Base-by-base conservation (phyloP, 306 rosid species). In the Pterocarpus macrocarpus region DNA sequence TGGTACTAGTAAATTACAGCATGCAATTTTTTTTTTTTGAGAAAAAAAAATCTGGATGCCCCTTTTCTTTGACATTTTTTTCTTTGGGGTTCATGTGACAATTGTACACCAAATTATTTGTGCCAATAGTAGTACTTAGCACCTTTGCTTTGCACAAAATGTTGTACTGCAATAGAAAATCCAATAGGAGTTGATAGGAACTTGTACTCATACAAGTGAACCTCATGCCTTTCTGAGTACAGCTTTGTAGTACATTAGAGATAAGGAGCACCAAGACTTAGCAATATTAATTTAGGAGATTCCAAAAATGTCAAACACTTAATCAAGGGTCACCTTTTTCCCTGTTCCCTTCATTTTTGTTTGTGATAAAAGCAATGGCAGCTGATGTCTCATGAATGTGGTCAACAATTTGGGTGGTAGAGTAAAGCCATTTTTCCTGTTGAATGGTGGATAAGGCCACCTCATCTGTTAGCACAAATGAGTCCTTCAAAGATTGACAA, bases 361-460 rank as follows among this genome's bases (percentile, higher is more conserved):
- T 30, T 65, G 43, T 44, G 76, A 67, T 13, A 14, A 79, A 71
- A 79, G 50, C 55, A 45, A 47, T 44, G 2, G 2, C 11, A 7
- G 67, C 1, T 70, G 11, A 17, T 36, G 12, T 59, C 32, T 64
- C 33, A 55, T 67, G 58, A 69, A 83, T 62, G 16, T 62, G 71
- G 75, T 79, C 75, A 78, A 84, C 63, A 80, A 82, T 45, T 15
- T 39, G 67, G 30, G 52, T 55, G 69, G 12, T 17, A 71, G 45
- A 59, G 41, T 1, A 57, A 56, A 68, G 45, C 13, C 43, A 4
- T 43, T 77, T 53, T 56, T 55, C 2, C n/a, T 55, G 28, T 45
- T 57, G 13, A 75, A 62, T 22, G 82, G 83, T 58, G 83, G 90
- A 87, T 74, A 79, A 87, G 76, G 75, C 77, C 49, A 64, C 78